Conservation (phyloP, 805 yeast species). For the Metschnikowia lachancei region DNA sequence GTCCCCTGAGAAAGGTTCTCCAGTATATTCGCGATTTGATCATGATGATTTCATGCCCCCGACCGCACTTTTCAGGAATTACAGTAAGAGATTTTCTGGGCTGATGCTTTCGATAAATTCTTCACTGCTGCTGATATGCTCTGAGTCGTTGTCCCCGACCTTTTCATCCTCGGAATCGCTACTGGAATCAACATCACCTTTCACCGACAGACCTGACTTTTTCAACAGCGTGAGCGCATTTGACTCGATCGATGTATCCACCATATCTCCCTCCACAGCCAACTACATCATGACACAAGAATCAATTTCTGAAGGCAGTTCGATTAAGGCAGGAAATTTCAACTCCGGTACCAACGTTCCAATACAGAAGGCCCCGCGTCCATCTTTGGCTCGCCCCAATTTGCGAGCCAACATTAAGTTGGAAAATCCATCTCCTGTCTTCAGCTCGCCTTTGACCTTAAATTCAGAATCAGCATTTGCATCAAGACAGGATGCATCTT, state of each 20-base stretch:
- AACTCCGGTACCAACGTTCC: not conserved
- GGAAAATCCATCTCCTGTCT: slow-evolving; percentile 29
- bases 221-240: slow-evolving; percentile 19
- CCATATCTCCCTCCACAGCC: slow-evolving; percentile 1
- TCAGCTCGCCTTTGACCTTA: slow-evolving; percentile 36
- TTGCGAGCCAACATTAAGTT: slow-evolving; percentile 7
- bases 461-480: slow-evolving; percentile 23
- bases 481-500: slow-evolving; percentile 2
- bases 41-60: slow-evolving; percentile 21
- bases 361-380: slow-evolving; percentile 1
- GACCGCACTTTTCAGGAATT: slow-evolving; percentile 18
- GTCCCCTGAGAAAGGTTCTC: slow-evolving; percentile 10
- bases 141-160: slow-evolving; percentile 24
- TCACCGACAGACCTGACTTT: slow-evolving; percentile 26
- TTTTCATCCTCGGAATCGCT: slow-evolving; percentile 33
- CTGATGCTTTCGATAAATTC: slow-evolving; percentile 30
- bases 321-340: not conserved
- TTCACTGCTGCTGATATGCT: slow-evolving; percentile 29
- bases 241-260: slow-evolving; percentile 1
- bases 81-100: slow-evolving; percentile 17
- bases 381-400: slow-evolving; percentile 10
- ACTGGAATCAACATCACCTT: slow-evolving; percentile 26
- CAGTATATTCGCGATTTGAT: slow-evolving; percentile 11
- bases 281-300: not conserved
- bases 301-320: not conserved